Base-by-base conservation (phyloP, 176 grass and related monocot species). In the Triticum dicoccoides region DNA sequence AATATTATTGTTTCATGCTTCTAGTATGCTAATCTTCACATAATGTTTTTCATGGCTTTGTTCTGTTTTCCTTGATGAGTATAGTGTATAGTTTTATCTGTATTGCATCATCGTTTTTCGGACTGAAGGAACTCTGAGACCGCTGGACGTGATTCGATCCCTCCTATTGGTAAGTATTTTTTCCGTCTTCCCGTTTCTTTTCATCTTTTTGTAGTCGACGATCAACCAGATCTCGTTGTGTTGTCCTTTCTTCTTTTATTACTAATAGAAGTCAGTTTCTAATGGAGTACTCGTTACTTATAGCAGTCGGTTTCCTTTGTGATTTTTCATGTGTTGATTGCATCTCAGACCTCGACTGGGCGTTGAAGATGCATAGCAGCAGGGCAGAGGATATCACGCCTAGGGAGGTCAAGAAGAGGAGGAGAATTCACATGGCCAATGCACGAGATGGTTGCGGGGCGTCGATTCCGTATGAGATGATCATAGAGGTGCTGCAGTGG, bases 401-500 rank as follows among this genome's bases (percentile, higher is more conserved):
- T 4, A 4, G 14, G 32, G 34, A 1, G 11, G 10, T 69, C 61
- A 25, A 62, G n/a, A 69, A 14, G 65, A 14, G 30, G 65, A 67
- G 65, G 6, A 33, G 13, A 6, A 68, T 33, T 3, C 30, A 68
- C 12, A 32, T 15, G 29, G 65, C 32, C 5, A 17, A 4, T 23
- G 51, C 21, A 24, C 21, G 1, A 21, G 18, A 61, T n/a, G 8
- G 8, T n/a, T n/a, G 37, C 18, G 67, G 33, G 18, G 34, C 67
- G 4, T 38, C 67, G 67, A 8, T 70, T 70, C 67, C 34, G 7
- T 4, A 38, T 8, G 67, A 70, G 18, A 70, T 70, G 18, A 23
- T 83, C 35, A 83, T 15, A 33, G 86, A 83, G 47, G 65, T 88
- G 1, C 56, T 88, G 17, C 73, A 71, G 38, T 29, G 35, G 25